phyloP scores from a whole-genome alignment of 768 basidiomycete genomes.

The Neoboletus subvelutipes region DNA sequence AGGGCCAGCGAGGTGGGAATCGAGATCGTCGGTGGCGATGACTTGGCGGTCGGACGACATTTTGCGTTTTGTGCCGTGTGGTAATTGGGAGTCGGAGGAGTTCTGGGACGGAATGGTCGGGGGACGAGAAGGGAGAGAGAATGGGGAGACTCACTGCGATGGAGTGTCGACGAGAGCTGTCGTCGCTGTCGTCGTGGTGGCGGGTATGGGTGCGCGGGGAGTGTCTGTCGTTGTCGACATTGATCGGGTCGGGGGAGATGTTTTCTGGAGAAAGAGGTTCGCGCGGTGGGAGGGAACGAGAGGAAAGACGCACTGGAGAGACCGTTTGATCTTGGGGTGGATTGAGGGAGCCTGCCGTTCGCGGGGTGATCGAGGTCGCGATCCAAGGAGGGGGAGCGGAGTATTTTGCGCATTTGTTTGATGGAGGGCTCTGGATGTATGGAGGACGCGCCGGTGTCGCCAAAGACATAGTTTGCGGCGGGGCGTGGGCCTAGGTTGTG shows the following conservation, averaged over 20 bases:
- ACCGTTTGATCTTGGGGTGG: slow-evolving; percentile 20
- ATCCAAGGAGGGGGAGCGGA: slow-evolving; percentile 58
- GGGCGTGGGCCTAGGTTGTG: slow-evolving; percentile 51
- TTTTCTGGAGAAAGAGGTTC: slow-evolving; percentile 28
- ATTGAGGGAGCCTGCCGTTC: slow-evolving; percentile 20
- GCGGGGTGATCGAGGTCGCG: slow-evolving; percentile 28
- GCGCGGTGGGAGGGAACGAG: slow-evolving; percentile 11
- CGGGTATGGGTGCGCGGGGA: slow-evolving; percentile 31
- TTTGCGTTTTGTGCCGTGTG: slow-evolving; percentile 78
- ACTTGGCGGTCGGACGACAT: slow-evolving; percentile 67
- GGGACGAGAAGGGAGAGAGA: neutral
- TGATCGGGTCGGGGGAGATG: slow-evolving; percentile 13
- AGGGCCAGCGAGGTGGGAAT: slow-evolving; percentile 65
- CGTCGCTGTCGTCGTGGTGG: slow-evolving; percentile 55
- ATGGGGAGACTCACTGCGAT: slow-evolving; percentile 51
- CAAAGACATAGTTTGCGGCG: slow-evolving; percentile 67
- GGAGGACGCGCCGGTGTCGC: slow-evolving; percentile 42
- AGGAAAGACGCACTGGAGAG: slow-evolving; percentile 22
- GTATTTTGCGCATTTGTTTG: slow-evolving; percentile 51
- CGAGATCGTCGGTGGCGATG: slow-evolving; percentile 59
- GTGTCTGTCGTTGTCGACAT: slow-evolving; percentile 30
- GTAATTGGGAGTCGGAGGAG: slow-evolving; percentile 40
- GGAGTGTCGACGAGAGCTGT: slow-evolving; percentile 70
- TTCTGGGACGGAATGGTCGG: slow-evolving; percentile 22
- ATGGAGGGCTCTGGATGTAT: slow-evolving; percentile 39